A percentile compares a stretch with the other conserved stretches of the same genome.
These are phyloP conservation scores for Cryomyces minteri DNA, from an alignment of 495 filamentous ascomycete species.

Conservation along the genomic window DNA sequence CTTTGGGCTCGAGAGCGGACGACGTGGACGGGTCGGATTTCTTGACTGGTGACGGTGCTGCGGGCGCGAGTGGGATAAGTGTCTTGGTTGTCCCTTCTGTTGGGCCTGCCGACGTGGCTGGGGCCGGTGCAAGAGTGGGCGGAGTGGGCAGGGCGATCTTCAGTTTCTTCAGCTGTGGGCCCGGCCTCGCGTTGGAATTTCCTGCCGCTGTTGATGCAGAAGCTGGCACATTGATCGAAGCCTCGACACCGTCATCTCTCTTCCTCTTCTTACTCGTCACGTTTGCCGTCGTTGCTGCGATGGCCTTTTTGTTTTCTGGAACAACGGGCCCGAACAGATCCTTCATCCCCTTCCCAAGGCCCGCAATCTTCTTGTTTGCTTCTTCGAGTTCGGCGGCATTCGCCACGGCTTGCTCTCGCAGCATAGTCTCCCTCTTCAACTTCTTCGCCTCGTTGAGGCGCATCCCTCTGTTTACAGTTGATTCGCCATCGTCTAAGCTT, in stretches of 20 bases:
- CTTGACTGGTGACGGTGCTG: not conserved
- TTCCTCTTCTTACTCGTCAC: conserved; percentile 19
- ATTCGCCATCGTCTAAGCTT: conserved; percentile 20
- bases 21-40: conserved; percentile 1
- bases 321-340: conserved; percentile 1
- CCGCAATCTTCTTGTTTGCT: conserved; percentile 38
- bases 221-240: not conserved
- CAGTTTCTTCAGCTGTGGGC: conserved; percentile 1
- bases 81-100: not conserved
- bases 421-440: conserved; percentile 56
- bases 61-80: not conserved
- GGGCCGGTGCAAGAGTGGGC: conserved; percentile 4
- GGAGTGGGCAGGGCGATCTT: conserved; percentile 2
- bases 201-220: not conserved
- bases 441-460: conserved; percentile 87
- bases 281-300: not conserved
- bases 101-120: not conserved
- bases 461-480: conserved; percentile 70
- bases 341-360: conserved; percentile 40
- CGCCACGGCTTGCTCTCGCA: conserved; percentile 40
- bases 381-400: conserved; percentile 35
- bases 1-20: conserved; percentile 7
- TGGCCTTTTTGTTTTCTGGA: too few relatives aligned
- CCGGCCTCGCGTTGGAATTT: not conserved
- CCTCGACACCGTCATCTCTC: not conserved